These are phyloP conservation scores for Cladosporium sp. DNA, from an alignment of 2,329 filamentous ascomycete species.

Conservation along the genomic window DNA sequence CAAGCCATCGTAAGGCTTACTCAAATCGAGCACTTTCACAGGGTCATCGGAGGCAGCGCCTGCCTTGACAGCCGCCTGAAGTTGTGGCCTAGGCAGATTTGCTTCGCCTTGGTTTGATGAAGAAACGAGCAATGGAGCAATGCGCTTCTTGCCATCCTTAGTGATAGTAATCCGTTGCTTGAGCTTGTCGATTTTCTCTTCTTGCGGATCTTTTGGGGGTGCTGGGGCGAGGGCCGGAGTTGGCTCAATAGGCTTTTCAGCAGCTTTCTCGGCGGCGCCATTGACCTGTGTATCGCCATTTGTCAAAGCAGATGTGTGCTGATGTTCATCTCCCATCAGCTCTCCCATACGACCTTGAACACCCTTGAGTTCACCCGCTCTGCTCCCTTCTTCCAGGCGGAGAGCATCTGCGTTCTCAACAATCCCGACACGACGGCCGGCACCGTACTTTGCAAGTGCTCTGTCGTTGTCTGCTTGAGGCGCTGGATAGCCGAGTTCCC, in stretches of 20 bases:
- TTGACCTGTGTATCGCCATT: constrained; percentile 39
- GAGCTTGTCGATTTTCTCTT: constrained; percentile 60
- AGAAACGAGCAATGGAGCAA: constrained; percentile 78
- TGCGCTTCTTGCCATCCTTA: constrained; percentile 94
- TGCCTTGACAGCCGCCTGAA: constrained; percentile 69
- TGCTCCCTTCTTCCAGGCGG: constrained; percentile 77
- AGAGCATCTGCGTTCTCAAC: constrained; percentile 88
- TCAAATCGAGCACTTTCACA: constrained; percentile 73
- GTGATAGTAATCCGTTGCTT: constrained; percentile 92
- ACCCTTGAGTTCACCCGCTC: constrained; percentile 80
- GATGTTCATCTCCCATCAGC: constrained; percentile 81
- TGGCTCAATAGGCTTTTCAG: constrained; percentile 44
- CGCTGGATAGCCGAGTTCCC: constrained; percentile 85
- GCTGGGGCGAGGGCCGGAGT: constrained; percentile 34
- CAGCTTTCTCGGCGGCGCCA: constrained; percentile 30
- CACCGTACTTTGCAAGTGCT: constrained; percentile 87
- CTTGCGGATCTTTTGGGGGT: constrained; percentile 47
- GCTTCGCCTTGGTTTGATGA: constrained; percentile 84
- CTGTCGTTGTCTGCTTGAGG: constrained; percentile 86
- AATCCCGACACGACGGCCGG: constrained; percentile 81
- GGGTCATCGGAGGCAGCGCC: constrained; percentile 40
- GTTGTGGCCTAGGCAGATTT: constrained; percentile 79
- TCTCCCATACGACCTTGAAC: constrained; percentile 96
- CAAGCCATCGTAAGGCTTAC: constrained; percentile 87
- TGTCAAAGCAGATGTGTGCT: constrained; percentile 44